phyloP scores from a whole-genome alignment of 805 yeast species.

The Pichia occidentalis region DNA sequence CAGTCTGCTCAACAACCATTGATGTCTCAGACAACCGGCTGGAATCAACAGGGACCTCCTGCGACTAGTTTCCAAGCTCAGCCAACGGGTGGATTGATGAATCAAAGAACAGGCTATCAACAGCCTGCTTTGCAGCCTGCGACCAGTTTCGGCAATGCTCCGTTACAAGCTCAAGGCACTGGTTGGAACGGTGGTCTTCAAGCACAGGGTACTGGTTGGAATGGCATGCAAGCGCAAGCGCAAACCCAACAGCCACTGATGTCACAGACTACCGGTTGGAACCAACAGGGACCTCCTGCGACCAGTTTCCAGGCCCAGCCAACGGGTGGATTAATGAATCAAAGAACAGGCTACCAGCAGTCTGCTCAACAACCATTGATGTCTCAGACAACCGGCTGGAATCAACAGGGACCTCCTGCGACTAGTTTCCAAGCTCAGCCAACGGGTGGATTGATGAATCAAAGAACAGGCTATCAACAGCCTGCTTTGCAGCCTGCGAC shows the following conservation, averaged over 20 bases:
- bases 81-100: conserved; percentile 12
- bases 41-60: conserved; percentile 20
- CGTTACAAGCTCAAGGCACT: conserved; percentile 11
- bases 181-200: conserved; percentile 12
- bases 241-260: conserved; percentile 13
- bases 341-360: conserved; percentile 18
- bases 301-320: conserved; percentile 25
- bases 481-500: conserved; percentile 32
- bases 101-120: conserved; percentile 29
- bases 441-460: conserved; percentile 33
- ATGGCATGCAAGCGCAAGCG: neutral
- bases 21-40: conserved; percentile 38
- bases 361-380: conserved; percentile 22
- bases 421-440: conserved; percentile 17
- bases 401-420: conserved; percentile 14
- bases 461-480: conserved; percentile 38
- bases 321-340: conserved; percentile 12
- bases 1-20: conserved; percentile 18
- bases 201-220: conserved; percentile 9
- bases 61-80: conserved; percentile 25
- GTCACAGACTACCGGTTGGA: conserved; percentile 37
- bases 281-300: conserved; percentile 16
- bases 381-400: conserved; percentile 37
- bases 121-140: conserved; percentile 42
- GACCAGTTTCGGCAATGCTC: too few relatives aligned